Evolutionary conservation across 1,284 basidiomycete genomes (phyloP), one percentile per base, ranked within the genome.

Genomic region (Exobasidium cylindrosporum): DNA sequence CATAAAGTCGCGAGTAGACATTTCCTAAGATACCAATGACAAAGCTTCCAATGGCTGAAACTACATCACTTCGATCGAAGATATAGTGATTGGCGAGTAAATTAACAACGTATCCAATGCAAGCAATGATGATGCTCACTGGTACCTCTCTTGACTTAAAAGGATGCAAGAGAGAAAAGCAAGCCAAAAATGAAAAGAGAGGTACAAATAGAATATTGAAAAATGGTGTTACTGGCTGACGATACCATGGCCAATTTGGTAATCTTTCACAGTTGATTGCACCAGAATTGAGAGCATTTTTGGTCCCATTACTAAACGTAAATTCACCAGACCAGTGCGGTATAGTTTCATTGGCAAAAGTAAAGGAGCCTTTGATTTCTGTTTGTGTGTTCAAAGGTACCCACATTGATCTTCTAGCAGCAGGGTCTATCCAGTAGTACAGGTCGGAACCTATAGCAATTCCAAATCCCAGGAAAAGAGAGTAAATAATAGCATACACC

Each of bases 381-480:
- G 87, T 85, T 10, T 84, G 60, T 50, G 78, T 81, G 58, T 83
- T 32, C 30, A 65, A 54, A 5, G 64, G 61, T 14, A 63, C 61
- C 44, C 52, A 58, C 61, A 65, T 62, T 24, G 54, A 31, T 35
- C 57, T n/a, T 83, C 29, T 83, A 17, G 86, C 85, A 0, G 79
- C 70, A 0, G 82, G 85, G 75, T 92, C 90, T 62, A 92, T 82
- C 26, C 92, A 84, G 60, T 91, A 87, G 74, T 88, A 93, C 24
- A 92, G 82, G 74, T 93, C 91, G 3, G 88, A 91, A 40, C 91
- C 91, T 63, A 93, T 90, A 66, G 91, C 89, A 54, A 94, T 84
- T 58, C 90, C 90, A 78, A 93, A 93, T 1, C 91, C 91, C 26
- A 67, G 59, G 60, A 67, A 67, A 1, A 67, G 62, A 11, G 58